These are phyloP conservation scores for Hypoxylon lenormandii DNA, from an alignment of 495 filamentous ascomycete genomes.

Conservation along the genomic window DNA sequence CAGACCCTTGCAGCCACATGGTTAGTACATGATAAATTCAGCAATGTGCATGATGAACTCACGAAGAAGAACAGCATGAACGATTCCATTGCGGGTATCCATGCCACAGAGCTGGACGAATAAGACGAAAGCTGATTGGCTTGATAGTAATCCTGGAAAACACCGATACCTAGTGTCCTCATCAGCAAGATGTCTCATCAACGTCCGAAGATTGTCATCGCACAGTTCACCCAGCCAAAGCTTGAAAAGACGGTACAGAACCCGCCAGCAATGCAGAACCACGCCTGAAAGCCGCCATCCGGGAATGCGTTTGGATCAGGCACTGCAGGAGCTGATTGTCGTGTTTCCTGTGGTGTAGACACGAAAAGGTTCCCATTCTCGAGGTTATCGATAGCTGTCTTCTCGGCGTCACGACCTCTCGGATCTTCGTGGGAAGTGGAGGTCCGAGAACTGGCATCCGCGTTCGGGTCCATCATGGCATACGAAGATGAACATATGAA, in stretches of 20 bases:
- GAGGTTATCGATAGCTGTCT: slow-evolving; percentile 1
- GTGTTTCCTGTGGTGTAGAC: slow-evolving; percentile 7
- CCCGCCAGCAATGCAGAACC: slow-evolving; percentile 57
- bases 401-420: slow-evolving; percentile 16
- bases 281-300: slow-evolving; percentile 56
- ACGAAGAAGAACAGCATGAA: slow-evolving; percentile 66
- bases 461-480: slow-evolving; percentile 14
- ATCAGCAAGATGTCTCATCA: slow-evolving; percentile 8
- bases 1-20: no score
- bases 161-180: slow-evolving; percentile 56
- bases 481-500: background rate
- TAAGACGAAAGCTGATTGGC: slow-evolving; percentile 59
- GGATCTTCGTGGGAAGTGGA: slow-evolving; percentile 9
- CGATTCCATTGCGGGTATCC: slow-evolving; percentile 67
- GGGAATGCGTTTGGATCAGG: slow-evolving; percentile 22
- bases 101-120: slow-evolving; percentile 63
- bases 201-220: background rate
- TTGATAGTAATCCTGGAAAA: slow-evolving; percentile 72
- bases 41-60: slow-evolving; percentile 5
- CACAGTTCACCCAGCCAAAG: slow-evolving; percentile 64
- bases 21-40: no score
- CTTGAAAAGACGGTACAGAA: slow-evolving; percentile 57
- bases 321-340: background rate
- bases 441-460: slow-evolving; percentile 19
- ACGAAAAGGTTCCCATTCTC: slow-evolving; percentile 5